Base-by-base conservation (phyloP, 129 eudicot species). In the Sambucus nigra region DNA sequence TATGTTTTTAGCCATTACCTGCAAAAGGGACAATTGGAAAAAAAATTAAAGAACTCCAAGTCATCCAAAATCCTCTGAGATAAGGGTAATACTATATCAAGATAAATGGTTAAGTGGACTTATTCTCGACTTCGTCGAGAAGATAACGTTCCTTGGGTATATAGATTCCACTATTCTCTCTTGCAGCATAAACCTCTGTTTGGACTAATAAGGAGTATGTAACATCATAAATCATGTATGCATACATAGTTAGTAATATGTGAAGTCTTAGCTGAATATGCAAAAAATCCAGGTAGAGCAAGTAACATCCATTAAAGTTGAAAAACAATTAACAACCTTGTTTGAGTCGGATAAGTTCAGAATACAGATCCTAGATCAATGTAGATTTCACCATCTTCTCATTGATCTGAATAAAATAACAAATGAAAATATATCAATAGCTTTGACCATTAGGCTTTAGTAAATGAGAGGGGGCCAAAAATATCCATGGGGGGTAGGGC, bases 311-410 rank as follows among this genome's bases (percentile, higher is more conserved):
- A n/a, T n/a, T n/a, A n/a, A n/a, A n/a, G n/a, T 32, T 29, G 49
- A 15, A 0, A 58, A 25, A 15, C 5, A 42, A 29, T 14, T 8
- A 25, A 1, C 0, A 62, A 91, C 99, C 99, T 86, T 85, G 99
- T 65, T 91, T 91, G 25, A 91, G 82, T 52, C 99, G 76, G 66
- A 85, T 95, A 47, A 91, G 86, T 68, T 91, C 99, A 48, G 78
- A 85, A 65, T 91, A 91, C 53, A 91, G 61, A 53, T 91, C 99
- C 63, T 91, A 85, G 64, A 91, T 91, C 67, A 91, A 25, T 28
- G 99, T 89, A 66, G 95, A 79, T 77, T 87, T 87, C 94, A 87
- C 76, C 94, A 82, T 79, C 73, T 91, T 91, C 65, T 91, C 95
- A 67, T 91, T 91, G 55, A 91, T 70, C 99, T 91, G 94, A 54